Percentiles rank a stretch among this genome's conserved stretches.
Evolutionary conservation across 129 eudicot genomes (phyloP).

Genomic region (Chrysanthemum seticuspe): DNA sequence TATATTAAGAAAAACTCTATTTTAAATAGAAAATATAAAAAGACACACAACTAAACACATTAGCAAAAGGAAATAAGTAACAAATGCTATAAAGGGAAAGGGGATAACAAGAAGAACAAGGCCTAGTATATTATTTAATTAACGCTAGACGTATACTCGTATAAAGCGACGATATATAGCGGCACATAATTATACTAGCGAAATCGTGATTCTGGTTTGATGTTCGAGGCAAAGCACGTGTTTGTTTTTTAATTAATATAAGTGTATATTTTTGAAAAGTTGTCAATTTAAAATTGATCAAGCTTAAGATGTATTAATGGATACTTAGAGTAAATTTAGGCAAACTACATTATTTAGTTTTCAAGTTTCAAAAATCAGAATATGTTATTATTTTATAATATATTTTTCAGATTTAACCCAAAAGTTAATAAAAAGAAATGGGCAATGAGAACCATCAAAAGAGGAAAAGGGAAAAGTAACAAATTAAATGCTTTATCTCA

Average conservation of each 20-base stretch:
- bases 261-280: too few species aligned
- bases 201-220: too few species aligned
- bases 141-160: not conserved
- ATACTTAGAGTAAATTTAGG: too few species aligned
- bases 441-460: constrained; percentile 28
- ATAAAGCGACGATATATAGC: too few species aligned
- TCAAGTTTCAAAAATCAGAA: too few species aligned
- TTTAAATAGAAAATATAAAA: not conserved
- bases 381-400: not conserved
- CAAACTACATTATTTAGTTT: too few species aligned
- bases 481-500: constrained; percentile 22
- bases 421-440: constrained; percentile 16
- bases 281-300: too few species aligned
- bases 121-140: not conserved
- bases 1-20: not conserved
- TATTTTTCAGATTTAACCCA: not conserved
- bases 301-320: too few species aligned
- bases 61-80: constrained; percentile 11
- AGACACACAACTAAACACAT: constrained; percentile 11
- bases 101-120: constrained; percentile 23
- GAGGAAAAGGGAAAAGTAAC: constrained; percentile 23
- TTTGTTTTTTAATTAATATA: too few species aligned
- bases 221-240: too few species aligned
- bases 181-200: too few species aligned
- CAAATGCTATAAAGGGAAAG: constrained; percentile 26